A percentile compares a stretch with the other conserved stretches of the same genome.
These are phyloP conservation scores for Cucurbita pepo DNA, from an alignment of 306 rosid species.

Conservation along the genomic window DNA sequence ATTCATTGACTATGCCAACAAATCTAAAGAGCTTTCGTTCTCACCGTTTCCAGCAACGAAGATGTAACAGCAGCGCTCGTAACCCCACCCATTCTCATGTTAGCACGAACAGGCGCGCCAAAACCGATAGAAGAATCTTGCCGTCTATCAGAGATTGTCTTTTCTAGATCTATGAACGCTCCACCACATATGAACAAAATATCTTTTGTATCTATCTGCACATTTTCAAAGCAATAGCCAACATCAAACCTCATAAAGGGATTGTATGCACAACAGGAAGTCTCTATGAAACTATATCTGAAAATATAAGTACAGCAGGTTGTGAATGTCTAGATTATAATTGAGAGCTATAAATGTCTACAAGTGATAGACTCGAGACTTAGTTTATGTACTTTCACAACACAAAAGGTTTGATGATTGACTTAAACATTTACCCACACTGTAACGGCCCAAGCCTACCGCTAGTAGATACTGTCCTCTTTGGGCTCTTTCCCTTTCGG, in stretches of 20 bases:
- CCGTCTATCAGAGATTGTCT: constrained; percentile 95
- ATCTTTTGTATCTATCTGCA: constrained; percentile 85
- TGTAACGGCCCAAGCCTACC: too few species aligned
- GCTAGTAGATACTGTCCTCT: too few species aligned
- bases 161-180: constrained; percentile 89
- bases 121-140: constrained; percentile 96
- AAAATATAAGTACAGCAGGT: background rate
- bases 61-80: constrained; percentile 59
- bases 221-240: constrained; percentile 3
- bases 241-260: background rate
- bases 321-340: background rate
- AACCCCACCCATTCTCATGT: constrained; percentile 59
- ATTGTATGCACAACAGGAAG: background rate
- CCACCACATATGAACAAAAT: constrained; percentile 96
- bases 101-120: constrained; percentile 94
- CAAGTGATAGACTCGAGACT: background rate
- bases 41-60: constrained; percentile 74
- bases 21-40: constrained; percentile 12
- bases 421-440: background rate
- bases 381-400: too few species aligned
- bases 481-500: too few species aligned
- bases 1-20: background rate
- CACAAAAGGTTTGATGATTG: background rate
- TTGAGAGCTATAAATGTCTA: background rate
- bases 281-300: background rate